Conservation (phyloP, 108 stramenopile genomes). For the Stephanodiscus triporus region DNA sequence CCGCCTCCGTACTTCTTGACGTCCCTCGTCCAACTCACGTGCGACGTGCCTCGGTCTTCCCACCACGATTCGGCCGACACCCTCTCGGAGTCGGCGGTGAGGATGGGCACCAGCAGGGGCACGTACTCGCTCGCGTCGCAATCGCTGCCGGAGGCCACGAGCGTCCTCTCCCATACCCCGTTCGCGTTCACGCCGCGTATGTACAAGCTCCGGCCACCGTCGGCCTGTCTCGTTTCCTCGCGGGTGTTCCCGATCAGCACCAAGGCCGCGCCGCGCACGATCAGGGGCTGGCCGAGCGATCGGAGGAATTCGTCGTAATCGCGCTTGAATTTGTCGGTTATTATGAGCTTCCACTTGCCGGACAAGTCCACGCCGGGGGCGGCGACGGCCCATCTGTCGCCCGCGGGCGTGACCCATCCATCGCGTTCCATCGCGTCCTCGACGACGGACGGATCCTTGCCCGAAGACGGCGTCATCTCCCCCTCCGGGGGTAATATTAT, state of each 20-base stretch:
- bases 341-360: constrained; percentile 75
- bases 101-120: constrained; percentile 29
- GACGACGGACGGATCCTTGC: background rate
- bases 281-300: constrained; percentile 67
- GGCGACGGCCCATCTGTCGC: constrained; percentile 69
- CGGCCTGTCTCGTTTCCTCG: constrained; percentile 66
- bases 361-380: constrained; percentile 62
- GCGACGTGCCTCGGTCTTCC: constrained; percentile 69
- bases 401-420: constrained; percentile 51
- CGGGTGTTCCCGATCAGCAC: constrained; percentile 64
- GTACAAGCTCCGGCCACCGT: constrained; percentile 54
- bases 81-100: constrained; percentile 72
- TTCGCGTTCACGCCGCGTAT: constrained; percentile 67
- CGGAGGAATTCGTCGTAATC: constrained; percentile 77
- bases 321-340: constrained; percentile 68
- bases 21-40: constrained; percentile 72
- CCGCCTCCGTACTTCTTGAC: constrained; percentile 77
- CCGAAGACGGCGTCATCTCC: background rate
- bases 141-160: constrained; percentile 62
- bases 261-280: constrained; percentile 73
- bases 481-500: background rate
- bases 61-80: constrained; percentile 80
- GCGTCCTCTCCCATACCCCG: constrained; percentile 73
- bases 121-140: constrained; percentile 29
- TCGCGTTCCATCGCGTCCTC: constrained; percentile 23